Evolutionary conservation across 306 rosid species (phyloP).

Genomic region (Cicer pinnatifidum): DNA sequence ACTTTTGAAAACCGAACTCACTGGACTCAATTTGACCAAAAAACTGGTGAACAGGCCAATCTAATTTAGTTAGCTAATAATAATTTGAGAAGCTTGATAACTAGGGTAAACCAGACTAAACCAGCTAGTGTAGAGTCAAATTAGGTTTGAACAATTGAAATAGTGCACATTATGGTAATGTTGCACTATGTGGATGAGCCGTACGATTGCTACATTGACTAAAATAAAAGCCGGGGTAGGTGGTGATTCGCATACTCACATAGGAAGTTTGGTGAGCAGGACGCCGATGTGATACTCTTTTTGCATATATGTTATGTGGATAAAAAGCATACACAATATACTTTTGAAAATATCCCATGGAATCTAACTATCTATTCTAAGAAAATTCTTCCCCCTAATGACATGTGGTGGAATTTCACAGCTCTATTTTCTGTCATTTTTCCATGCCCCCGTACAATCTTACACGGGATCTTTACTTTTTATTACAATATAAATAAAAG

Average conservation of each 20-base stretch:
- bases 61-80: conserved; percentile 6
- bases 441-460: too few relatives aligned
- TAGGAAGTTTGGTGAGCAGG: not conserved
- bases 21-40: not conserved
- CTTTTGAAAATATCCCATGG: not conserved
- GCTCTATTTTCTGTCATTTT: too few relatives aligned
- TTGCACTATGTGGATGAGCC: not conserved
- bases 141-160: conserved; percentile 10
- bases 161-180: not conserved
- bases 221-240: not conserved
- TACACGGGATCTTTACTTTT: not conserved
- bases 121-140: conserved; percentile 13
- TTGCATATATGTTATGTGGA: not conserved
- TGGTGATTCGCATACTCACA: not conserved
- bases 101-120: not conserved
- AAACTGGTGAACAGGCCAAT: conserved; percentile 6
- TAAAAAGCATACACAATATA: not conserved
- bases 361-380: not conserved
- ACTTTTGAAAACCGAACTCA: conserved; percentile 2
- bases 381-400: too few relatives aligned
- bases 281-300: not conserved
- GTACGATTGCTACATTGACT: conserved; percentile 5
- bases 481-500: not conserved
- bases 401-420: too few relatives aligned
- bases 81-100: conserved; percentile 13